phyloP scores from a whole-genome alignment of 768 basidiomycete genomes.

The Lactarius hatsudake region DNA sequence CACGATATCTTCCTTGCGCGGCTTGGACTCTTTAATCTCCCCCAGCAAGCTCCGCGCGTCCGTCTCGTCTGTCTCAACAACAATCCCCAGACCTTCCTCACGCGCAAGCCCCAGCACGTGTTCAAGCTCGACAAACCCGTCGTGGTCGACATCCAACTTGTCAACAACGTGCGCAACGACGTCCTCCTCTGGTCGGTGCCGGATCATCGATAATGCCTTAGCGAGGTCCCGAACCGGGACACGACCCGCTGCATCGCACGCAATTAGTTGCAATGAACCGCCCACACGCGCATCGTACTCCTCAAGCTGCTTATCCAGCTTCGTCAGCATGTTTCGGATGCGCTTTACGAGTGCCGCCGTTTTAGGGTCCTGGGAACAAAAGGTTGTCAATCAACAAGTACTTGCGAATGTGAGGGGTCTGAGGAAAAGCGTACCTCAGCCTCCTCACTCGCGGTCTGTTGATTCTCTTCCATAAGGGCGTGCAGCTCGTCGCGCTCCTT shows the following conservation, averaged over 20 bases:
- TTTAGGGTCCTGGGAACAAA: conserved; percentile 58
- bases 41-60: conserved; percentile 77
- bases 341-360: conserved; percentile 91
- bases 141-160: conserved; percentile 94
- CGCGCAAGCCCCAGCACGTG: conserved; percentile 87
- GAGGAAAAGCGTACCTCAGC: conserved; percentile 49
- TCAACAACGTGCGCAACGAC: conserved; percentile 83
- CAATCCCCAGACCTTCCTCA: conserved; percentile 81
- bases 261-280: conserved; percentile 80
- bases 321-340: conserved; percentile 92
- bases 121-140: conserved; percentile 93
- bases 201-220: conserved; percentile 89
- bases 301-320: conserved; percentile 89
- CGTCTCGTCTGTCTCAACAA: conserved; percentile 82
- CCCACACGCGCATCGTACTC: conserved; percentile 90
- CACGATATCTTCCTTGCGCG: conserved; percentile 96
- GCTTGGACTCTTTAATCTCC: conserved; percentile 70
- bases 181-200: conserved; percentile 88
- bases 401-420: conserved; percentile 12
- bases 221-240: conserved; percentile 87
- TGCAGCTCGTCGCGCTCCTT: conserved; percentile 94
- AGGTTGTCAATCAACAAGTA: conserved; percentile 12
- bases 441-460: conserved; percentile 58
- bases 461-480: conserved; percentile 90
- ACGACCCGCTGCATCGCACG: conserved; percentile 79